Evolutionary conservation across 2,329 filamentous ascomycete species (phyloP), one percentile per base, ranked within the genome.

Genomic region (Microsporum canis): DNA sequence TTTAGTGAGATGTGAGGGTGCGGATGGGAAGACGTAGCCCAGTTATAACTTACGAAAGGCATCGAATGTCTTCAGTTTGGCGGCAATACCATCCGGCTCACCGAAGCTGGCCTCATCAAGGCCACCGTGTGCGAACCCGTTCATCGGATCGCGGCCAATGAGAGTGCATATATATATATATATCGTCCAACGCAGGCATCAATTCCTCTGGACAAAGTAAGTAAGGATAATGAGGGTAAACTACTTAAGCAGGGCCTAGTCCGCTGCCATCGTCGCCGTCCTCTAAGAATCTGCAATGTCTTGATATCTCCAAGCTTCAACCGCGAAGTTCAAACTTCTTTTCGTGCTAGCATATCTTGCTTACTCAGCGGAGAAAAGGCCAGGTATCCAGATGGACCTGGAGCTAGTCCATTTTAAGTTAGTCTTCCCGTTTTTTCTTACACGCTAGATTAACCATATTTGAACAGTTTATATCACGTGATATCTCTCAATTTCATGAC

Each of bases 41-140:
- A n/a, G 51, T 41, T 10, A 29, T 58, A 36, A 81, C 88, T 72
- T 83, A 96, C 91, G 92, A 74, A 99, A 99, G 66, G 91, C 92
- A 79, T 99, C 94, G 76, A 99, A 99, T 63, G 92, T 91, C 75
- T 86, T 87, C 70, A 95, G 69, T 34, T 73, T 77, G 61, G 80
- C 74, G 59, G 73, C 75, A 62, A 80, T 69, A 61, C 83, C 81
- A 61, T 79, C 80, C 71, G 87, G 86, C 68, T 89, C 86, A 70
- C 84, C 88, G 77, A 96, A 96, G 65, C 84, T 78, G 73, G 88
- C 87, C 69, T 96, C 91, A 70, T 91, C 82, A 68, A 91, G 82
- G 66, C 80, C 80, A 67, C 83, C 81, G 65, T 87, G 81, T 68
- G 85, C 79, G 77, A 87, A 91, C 70, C 87, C 88, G 81, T 94